Conservation (phyloP, 768 basidiomycete genomes). For the Pleurotus citrinopileatus region DNA sequence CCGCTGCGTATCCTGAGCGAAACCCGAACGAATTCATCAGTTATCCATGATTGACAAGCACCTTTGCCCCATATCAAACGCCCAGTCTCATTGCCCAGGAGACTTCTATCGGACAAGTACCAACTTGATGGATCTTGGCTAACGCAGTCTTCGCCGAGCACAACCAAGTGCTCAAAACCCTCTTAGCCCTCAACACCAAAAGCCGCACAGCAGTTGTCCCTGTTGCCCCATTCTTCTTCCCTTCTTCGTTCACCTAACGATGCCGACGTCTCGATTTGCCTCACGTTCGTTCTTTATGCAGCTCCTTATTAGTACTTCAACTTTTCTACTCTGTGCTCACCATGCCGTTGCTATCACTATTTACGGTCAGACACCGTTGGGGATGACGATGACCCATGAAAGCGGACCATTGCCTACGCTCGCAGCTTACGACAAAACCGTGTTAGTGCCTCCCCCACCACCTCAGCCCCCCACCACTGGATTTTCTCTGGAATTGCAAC, state of each 20-base stretch:
- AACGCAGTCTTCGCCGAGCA: neutral
- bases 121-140: neutral
- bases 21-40: too few species aligned
- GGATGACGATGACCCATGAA: neutral
- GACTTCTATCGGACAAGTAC: neutral
- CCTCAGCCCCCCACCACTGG: slow-evolving; percentile 36
- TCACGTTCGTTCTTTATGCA: neutral
- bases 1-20: too few species aligned
- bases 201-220: neutral
- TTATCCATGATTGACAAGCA: too few species aligned
- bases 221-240: neutral
- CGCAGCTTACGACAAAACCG: slow-evolving; percentile 52
- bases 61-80: too few species aligned
- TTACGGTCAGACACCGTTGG: neutral
- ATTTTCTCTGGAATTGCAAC: slow-evolving; percentile 43
- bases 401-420: neutral
- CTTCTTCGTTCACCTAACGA: neutral
- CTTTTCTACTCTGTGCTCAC: neutral
- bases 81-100: neutral
- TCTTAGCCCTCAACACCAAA: neutral
- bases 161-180: neutral
- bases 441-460: slow-evolving; percentile 49
- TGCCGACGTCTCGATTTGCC: neutral
- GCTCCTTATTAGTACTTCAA: neutral
- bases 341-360: neutral